A percentile compares a stretch with the other conserved stretches of the same genome.
These are phyloP conservation scores for Chaetomiaceae sp. DNA, from an alignment of 2,329 filamentous ascomycete genomes.

Conservation along the genomic window DNA sequence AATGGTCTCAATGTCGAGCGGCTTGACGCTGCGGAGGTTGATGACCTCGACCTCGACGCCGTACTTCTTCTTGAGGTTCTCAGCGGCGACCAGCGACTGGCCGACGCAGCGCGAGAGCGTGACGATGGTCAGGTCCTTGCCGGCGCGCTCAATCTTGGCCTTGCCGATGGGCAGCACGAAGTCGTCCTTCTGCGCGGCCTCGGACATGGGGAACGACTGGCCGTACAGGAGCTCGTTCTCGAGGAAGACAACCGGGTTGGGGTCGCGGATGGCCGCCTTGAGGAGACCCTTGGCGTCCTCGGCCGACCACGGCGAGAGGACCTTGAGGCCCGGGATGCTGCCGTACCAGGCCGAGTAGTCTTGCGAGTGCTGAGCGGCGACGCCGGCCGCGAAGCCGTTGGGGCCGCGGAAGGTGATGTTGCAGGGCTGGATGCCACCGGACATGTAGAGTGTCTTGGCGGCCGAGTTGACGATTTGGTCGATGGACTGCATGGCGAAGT, in stretches of 20 bases:
- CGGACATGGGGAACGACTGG: conserved; percentile 93
- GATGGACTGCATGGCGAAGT: conserved; percentile 99
- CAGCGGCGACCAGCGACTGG: conserved; percentile 81
- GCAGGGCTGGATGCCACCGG: conserved; percentile 97
- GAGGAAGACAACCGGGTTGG: conserved; percentile 89
- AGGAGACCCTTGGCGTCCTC: conserved; percentile 98
- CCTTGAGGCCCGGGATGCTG: conserved; percentile 95
- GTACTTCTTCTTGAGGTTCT: conserved; percentile 92
- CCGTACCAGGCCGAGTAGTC: conserved; percentile 99
- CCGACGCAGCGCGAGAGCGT: conserved; percentile 93
- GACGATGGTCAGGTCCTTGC: conserved; percentile 95
- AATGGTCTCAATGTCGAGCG: conserved; percentile 90
- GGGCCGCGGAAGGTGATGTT: conserved; percentile 99
- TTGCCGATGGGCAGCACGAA: conserved; percentile 98
- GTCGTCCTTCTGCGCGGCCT: conserved; percentile 90
- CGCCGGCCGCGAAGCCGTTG: conserved; percentile 95
- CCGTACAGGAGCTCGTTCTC: conserved; percentile 93
- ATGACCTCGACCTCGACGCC: conserved; percentile 94
- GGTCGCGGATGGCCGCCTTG: conserved; percentile 96
- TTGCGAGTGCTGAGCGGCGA: conserved; percentile 96
- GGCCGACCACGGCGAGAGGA: conserved; percentile 90
- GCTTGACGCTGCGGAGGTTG: conserved; percentile 97
- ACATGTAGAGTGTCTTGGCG: conserved; percentile 99
- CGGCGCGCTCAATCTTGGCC: conserved; percentile 95
- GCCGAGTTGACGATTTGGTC: conserved; percentile 99